Conservation (phyloP, 1,284 basidiomycete species). For the Thecaphora thlaspeos region DNA sequence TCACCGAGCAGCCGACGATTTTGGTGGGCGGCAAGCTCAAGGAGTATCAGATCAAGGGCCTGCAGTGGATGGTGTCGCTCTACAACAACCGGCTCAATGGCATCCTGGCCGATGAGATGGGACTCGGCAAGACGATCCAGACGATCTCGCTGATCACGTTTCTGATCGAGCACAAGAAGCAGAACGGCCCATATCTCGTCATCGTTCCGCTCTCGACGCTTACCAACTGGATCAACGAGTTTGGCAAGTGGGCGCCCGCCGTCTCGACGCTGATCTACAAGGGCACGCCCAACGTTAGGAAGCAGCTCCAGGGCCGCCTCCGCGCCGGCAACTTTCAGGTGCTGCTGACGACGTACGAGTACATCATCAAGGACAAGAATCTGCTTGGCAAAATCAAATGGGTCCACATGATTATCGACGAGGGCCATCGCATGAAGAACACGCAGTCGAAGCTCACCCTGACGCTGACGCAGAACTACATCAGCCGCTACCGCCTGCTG, state of each 20-base stretch:
- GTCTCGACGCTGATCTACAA: conserved; percentile 56
- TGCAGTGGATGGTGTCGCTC: conserved; percentile 58
- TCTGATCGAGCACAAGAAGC: conserved; percentile 57
- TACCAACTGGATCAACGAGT: conserved; percentile 58
- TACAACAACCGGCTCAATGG: conserved; percentile 58
- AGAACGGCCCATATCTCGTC: conserved; percentile 56
- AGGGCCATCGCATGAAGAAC: conserved; percentile 99
- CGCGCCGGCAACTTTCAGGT: conserved; percentile 55
- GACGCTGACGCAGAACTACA: conserved; percentile 90
- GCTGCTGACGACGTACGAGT: conserved; percentile 57
- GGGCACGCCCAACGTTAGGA: conserved; percentile 54
- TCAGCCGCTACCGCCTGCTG: conserved; percentile 89
- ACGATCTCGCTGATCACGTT: conserved; percentile 58
- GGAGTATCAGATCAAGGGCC: conserved; percentile 58
- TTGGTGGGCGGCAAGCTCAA: conserved; percentile 64
- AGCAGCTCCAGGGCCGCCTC: conserved; percentile 47
- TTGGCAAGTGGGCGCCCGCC: conserved; percentile 56
- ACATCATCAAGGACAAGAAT: conserved; percentile 58
- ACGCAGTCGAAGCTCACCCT: conserved; percentile 91
- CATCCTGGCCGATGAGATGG: conserved; percentile 58
- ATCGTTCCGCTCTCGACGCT: conserved; percentile 57
- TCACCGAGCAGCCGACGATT: conserved; percentile 77
- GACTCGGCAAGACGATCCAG: conserved; percentile 58
- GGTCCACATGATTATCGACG: conserved; percentile 58
- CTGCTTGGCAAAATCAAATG: conserved; percentile 58